Conservation (phyloP, 2,329 filamentous ascomycete species). For the Boeremia exigua region DNA sequence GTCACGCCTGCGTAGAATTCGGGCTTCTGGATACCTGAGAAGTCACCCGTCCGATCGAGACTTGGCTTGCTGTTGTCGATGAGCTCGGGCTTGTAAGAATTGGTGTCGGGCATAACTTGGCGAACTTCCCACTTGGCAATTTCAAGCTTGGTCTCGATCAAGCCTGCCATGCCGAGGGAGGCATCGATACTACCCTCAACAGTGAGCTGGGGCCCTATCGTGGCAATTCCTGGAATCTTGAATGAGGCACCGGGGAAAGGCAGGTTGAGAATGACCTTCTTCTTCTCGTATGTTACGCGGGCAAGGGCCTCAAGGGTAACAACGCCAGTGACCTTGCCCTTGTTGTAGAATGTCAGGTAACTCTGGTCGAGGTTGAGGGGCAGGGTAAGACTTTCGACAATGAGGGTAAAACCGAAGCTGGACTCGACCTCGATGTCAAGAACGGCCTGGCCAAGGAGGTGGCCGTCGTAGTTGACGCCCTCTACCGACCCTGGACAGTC, state of each 20-base stretch:
- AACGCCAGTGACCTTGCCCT: conserved; percentile 8
- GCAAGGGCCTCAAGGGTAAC: conserved; percentile 13
- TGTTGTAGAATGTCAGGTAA: conserved; percentile 11
- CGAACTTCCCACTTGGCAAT: conserved; percentile 12
- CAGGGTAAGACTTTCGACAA: conserved; percentile 6
- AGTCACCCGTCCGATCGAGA: conserved; percentile 6
- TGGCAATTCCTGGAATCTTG: conserved; percentile 16
- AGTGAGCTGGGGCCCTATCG: conserved; percentile 11
- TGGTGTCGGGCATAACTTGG: not conserved
- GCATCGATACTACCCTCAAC: conserved; percentile 6
- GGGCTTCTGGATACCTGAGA: conserved; percentile 6
- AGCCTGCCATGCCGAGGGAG: not conserved
- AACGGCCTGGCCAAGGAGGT: conserved; percentile 7
- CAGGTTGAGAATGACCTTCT: conserved; percentile 9
- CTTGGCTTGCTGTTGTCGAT: not conserved
- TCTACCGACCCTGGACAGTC: conserved; percentile 1
- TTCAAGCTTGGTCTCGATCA: conserved; percentile 9
- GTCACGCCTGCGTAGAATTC: conserved; percentile 7
- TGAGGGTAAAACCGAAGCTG: conserved; percentile 14
- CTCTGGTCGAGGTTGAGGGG: conserved; percentile 10
- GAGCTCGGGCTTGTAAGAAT: conserved; percentile 2
- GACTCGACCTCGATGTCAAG: conserved; percentile 8
- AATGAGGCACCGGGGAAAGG: conserved; percentile 13
- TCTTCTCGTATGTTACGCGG: conserved; percentile 1
- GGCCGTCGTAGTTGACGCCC: conserved; percentile 2